phyloP scores from a whole-genome alignment of 768 basidiomycete species.

The Sistotremastrum niveocremeum region DNA sequence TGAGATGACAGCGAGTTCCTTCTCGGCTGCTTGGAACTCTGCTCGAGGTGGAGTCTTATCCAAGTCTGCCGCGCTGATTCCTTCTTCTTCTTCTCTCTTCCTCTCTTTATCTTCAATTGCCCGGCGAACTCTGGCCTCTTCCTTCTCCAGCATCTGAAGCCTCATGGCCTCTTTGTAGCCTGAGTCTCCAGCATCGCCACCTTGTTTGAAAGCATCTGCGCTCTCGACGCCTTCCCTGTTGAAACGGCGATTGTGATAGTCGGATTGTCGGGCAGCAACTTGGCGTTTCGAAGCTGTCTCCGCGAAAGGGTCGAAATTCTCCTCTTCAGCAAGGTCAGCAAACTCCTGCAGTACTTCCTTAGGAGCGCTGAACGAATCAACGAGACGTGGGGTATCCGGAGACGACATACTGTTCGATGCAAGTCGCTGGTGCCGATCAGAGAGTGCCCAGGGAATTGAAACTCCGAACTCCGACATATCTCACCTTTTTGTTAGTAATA shows the following conservation, averaged over 20 bases:
- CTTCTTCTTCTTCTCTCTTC: conserved; percentile 51
- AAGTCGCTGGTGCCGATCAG: too few species aligned
- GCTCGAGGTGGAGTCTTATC: conserved; percentile 86
- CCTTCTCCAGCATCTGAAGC: conserved; percentile 78
- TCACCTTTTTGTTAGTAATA: too few species aligned
- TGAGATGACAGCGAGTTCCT: conserved; percentile 47
- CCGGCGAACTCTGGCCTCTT: conserved; percentile 71
- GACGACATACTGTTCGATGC: neutral
- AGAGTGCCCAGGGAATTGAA: too few species aligned
- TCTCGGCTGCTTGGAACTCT: conserved; percentile 60
- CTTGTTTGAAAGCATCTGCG: conserved; percentile 64
- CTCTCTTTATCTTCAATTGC: conserved; percentile 85
- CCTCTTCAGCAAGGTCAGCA: conserved; percentile 85
- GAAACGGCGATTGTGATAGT: conserved; percentile 90
- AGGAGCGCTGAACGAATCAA: conserved; percentile 86
- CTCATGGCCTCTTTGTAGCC: conserved; percentile 97
- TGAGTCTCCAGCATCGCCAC: conserved; percentile 61
- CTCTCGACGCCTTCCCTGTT: conserved; percentile 71
- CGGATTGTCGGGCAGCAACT: conserved; percentile 85
- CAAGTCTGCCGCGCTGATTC: conserved; percentile 68
- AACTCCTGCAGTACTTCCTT: conserved; percentile 93
- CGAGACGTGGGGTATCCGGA: conserved; percentile 45
- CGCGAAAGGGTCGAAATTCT: conserved; percentile 81
- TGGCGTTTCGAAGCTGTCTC: conserved; percentile 89
- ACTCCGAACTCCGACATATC: too few species aligned